Evolutionary conservation across 2,329 filamentous ascomycete species (phyloP).

Genomic region (Claviceps capensis): DNA sequence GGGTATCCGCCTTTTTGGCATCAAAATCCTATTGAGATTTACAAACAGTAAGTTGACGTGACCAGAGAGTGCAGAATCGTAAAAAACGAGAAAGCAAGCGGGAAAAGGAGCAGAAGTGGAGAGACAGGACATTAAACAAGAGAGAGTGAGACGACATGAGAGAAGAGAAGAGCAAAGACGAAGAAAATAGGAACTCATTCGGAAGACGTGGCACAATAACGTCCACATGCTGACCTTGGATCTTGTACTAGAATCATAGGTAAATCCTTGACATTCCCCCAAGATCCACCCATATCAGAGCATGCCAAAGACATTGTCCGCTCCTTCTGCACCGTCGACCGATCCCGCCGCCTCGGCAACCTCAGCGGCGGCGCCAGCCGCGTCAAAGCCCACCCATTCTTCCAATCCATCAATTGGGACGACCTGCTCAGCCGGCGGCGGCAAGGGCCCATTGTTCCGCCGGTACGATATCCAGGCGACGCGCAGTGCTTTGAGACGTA

Average conservation of each 20-base stretch:
- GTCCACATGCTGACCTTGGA: neutral
- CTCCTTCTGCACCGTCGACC: constrained; percentile 65
- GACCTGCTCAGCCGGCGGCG: constrained; percentile 50
- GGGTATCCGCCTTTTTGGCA: constrained; percentile 83
- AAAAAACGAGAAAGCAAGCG: too few species aligned
- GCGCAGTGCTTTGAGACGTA: constrained; percentile 74
- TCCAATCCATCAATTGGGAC: constrained; percentile 60
- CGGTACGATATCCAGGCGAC: constrained; percentile 57
- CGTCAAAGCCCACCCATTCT: constrained; percentile 68
- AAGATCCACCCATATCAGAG: constrained; percentile 48
- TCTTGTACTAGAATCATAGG: constrained; percentile 53
- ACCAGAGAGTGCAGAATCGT: neutral
- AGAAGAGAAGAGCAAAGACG: neutral
- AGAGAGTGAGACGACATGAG: too few species aligned
- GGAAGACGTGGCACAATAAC: too few species aligned
- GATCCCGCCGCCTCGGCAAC: constrained; percentile 65
- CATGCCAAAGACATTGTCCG: constrained; percentile 63
- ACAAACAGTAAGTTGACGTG: constrained; percentile 47
- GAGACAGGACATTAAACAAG: too few species aligned
- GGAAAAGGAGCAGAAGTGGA: too few species aligned
- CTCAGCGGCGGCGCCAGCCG: constrained; percentile 57
- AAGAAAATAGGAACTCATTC: neutral
- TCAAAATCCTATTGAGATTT: constrained; percentile 75
- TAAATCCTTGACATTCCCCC: constrained; percentile 61
- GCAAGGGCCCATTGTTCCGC: constrained; percentile 62